Evolutionary conservation across 345 rosid species (phyloP).

Genomic region (Trapa bicornis): DNA sequence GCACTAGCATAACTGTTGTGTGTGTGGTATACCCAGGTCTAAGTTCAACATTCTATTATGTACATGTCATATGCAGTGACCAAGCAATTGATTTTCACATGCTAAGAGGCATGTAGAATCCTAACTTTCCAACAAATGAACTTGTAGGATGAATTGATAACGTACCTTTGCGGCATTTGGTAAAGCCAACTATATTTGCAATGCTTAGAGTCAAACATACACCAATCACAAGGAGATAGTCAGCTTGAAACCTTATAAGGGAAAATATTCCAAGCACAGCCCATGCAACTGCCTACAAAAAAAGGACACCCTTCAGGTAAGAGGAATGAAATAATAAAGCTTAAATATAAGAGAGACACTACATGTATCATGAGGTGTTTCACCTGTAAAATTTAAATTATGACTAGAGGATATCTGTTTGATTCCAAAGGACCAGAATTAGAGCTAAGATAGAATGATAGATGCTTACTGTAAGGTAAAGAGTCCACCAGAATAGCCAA

Average conservation of each 20-base stretch:
- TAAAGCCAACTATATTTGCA: constrained; percentile 72
- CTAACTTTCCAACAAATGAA: neutral
- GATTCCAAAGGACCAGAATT: neutral
- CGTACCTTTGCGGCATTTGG: constrained; percentile 67
- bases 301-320: neutral
- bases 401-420: neutral
- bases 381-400: neutral
- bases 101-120: neutral
- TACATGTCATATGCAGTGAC: too few species aligned
- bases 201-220: constrained; percentile 62
- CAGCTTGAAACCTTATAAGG: constrained; percentile 61
- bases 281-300: constrained; percentile 48
- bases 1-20: too few species aligned
- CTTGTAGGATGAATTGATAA: neutral
- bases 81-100: too few species aligned
- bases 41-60: too few species aligned
- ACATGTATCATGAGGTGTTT: neutral
- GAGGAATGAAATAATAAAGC: neutral
- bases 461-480: constrained; percentile 50
- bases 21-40: too few species aligned
- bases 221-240: constrained; percentile 64
- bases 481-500: constrained; percentile 85
- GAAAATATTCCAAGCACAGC: constrained; percentile 64
- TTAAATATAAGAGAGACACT: neutral
- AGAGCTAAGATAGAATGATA: neutral